phyloP scores from a whole-genome alignment of 257 asterid genomes.

The Linaria vulgaris region DNA sequence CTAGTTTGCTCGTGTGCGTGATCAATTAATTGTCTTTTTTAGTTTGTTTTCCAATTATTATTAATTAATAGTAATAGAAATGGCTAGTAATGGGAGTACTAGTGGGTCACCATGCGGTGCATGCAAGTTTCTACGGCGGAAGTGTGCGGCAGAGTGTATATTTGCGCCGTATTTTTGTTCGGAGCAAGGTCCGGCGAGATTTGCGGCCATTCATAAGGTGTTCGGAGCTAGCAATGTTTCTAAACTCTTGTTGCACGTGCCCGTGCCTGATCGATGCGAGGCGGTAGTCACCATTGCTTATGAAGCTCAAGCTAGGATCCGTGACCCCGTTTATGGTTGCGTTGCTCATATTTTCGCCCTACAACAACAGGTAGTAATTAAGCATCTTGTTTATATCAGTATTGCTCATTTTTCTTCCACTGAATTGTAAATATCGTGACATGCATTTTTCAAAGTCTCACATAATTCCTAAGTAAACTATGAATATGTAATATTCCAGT shows the following conservation, averaged over 20 bases:
- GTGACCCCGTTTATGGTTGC: constrained; percentile 89
- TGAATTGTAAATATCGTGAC: no score
- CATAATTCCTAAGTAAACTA: no score
- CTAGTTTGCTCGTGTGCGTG: constrained; percentile 65
- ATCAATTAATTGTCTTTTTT: not conserved
- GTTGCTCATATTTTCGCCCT: constrained; percentile 75
- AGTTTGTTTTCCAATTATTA: not conserved
- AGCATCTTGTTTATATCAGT: not conserved
- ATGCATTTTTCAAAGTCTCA: no score
- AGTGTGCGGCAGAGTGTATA: constrained; percentile 74
- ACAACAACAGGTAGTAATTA: constrained; percentile 91
- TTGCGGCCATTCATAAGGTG: constrained; percentile 90
- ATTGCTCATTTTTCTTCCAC: no score
- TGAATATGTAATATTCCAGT: no score
- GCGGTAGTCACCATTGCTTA: constrained; percentile 90
- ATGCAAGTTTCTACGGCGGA: constrained; percentile 88
- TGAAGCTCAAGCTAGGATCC: constrained; percentile 88
- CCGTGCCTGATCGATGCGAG: constrained; percentile 69
- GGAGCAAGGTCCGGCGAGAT: constrained; percentile 81
- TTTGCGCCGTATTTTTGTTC: constrained; percentile 87
- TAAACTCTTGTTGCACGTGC: constrained; percentile 68
- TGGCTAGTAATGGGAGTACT: constrained; percentile 44
- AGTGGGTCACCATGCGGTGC: constrained; percentile 96
- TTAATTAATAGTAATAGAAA: not conserved
- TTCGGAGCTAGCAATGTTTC: constrained; percentile 94